Evolutionary conservation across 1,139 yeast genomes (phyloP), one percentile per base, ranked within the genome.

Genomic region (Yamadazyma sp.): DNA sequence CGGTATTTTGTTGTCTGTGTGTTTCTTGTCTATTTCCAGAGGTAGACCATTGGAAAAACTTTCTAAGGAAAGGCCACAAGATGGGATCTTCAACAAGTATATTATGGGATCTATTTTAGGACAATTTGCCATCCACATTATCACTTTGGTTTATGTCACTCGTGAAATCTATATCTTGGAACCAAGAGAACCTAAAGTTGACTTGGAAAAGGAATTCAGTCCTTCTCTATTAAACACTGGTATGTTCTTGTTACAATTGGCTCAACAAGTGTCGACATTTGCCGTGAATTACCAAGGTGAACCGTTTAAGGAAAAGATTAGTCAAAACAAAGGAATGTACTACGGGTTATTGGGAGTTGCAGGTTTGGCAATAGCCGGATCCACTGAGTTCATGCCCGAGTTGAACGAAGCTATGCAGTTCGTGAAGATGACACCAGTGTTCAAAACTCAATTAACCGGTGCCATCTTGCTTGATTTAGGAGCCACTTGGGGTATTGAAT

Each of bases 51-150:
- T 91, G 44, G 87, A 92, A 46, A 87, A 88, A 62, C 74, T 92
- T 50, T 87, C 96, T 10, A 87, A 85, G 63, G 88, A 89, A 63
- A 84, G 99, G 68, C 99, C 99, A 28, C 98, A 91, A 68, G 94
- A 95, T 34, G 98, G 98, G 45, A 94, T 92, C 50, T 94, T 94
- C 75, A 92, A 91, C 64, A 75, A 73, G 48, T 92, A 92, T 66
- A 92, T 91, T 54, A 91, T 92, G 96, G 98, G 98, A 3, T 91
- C 98, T 1, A 91, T 92, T 51, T 72, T 92, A 51, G 95, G 97
- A 30, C 99, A 92, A 66, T 94, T 92, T 75, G 95, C 95, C 12
- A 80, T 92, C 50, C 99, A 92, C 61, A 84, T 92, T 52, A 66
- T 73, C 33, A 81, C 97, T 5, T 77, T 92, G 68, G 67, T 92